These are phyloP conservation scores for Macadamia tetraphylla DNA, from an alignment of 164 flowering plant species.

Conservation along the genomic window DNA sequence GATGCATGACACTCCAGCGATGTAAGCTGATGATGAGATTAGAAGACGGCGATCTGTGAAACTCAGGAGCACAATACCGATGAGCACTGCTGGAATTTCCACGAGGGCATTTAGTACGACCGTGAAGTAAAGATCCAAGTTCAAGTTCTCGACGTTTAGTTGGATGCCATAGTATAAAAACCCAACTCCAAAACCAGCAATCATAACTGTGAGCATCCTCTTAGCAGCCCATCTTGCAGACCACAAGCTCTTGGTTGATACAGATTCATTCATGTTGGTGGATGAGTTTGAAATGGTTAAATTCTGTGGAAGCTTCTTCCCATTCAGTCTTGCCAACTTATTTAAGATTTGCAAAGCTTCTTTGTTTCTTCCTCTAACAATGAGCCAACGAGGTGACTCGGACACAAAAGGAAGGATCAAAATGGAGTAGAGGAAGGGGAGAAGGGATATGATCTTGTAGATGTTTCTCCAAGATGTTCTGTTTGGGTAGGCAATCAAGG, in stretches of 20 bases:
- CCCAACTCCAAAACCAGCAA: conserved; percentile 53
- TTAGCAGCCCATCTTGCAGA: conserved; percentile 41
- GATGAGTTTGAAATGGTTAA: conserved; percentile 29
- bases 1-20: conserved; percentile 45
- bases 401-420: conserved; percentile 40
- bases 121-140: conserved; percentile 48
- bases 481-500: conserved; percentile 45
- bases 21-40: conserved; percentile 29
- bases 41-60: conserved; percentile 35
- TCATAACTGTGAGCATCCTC: conserved; percentile 44
- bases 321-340: conserved; percentile 41
- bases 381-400: conserved; percentile 67
- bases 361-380: conserved; percentile 32
- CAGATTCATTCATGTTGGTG: neutral
- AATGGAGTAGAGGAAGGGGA: conserved; percentile 40
- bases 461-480: conserved; percentile 44
- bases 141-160: conserved; percentile 50
- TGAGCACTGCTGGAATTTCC: conserved; percentile 60
- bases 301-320: conserved; percentile 38
- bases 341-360: conserved; percentile 44
- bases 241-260: conserved; percentile 27
- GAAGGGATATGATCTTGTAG: conserved; percentile 40
- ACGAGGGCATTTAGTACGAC: conserved; percentile 48
- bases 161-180: conserved; percentile 60
- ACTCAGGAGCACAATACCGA: conserved; percentile 41